These are phyloP conservation scores for Solanum paucissectum DNA, from an alignment of 257 asterid species.

Conservation along the genomic window DNA sequence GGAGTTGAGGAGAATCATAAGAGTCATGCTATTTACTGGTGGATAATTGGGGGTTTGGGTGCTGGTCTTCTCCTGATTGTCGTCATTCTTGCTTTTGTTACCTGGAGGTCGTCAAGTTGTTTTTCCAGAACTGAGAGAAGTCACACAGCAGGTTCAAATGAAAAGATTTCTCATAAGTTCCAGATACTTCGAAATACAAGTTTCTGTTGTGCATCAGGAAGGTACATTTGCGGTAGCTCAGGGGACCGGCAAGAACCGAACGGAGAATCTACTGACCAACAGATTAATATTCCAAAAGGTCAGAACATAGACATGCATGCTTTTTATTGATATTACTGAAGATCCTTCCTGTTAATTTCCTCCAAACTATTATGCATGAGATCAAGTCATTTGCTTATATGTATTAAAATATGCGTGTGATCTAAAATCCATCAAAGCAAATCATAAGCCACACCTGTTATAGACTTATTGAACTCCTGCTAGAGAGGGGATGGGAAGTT, in stretches of 20 bases:
- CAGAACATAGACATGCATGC: not conserved
- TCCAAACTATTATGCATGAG: not conserved
- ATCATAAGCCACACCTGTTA: not conserved
- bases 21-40: slow-evolving; percentile 52
- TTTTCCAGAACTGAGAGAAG: slow-evolving; percentile 29
- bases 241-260: slow-evolving; percentile 32
- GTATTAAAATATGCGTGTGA: not conserved
- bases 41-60: slow-evolving; percentile 83
- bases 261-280: slow-evolving; percentile 69
- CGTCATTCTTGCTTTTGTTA: slow-evolving; percentile 34
- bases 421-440: not conserved
- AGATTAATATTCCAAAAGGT: slow-evolving; percentile 82
- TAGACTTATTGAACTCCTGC: not conserved
- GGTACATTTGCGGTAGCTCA: slow-evolving; percentile 48
- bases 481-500: not conserved
- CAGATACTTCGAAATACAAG: slow-evolving; percentile 72
- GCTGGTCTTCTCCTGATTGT: slow-evolving; percentile 56
- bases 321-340: not conserved
- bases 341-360: not conserved
- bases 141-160: slow-evolving; percentile 39
- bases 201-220: slow-evolving; percentile 74
- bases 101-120: slow-evolving; percentile 48
- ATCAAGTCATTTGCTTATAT: not conserved
- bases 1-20: slow-evolving; percentile 42
- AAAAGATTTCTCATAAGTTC: slow-evolving; percentile 51